Base-by-base conservation (phyloP, 257 asterid genomes). In the Solanum gracilifrons region DNA sequence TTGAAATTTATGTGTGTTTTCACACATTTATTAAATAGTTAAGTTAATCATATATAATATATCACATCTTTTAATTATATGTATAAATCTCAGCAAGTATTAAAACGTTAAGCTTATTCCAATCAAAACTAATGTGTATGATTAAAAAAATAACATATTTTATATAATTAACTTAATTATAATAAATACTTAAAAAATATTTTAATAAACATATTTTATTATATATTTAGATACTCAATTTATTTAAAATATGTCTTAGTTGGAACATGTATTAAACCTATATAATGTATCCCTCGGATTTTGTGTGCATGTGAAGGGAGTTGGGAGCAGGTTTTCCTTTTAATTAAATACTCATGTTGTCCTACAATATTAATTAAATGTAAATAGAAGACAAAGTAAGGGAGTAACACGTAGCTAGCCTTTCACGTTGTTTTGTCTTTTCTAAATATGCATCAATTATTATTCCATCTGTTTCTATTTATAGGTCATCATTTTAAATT, bases 401-500 rank as follows among this genome's bases (percentile, higher is more conserved):
- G 43, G 27, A 32, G 43, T 72, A 32, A 33, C 12, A 72, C 8
- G 46, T 72, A 18, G 20, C 35, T 31, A 7, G n/a, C 5, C 77
- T 71, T 71, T 71, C 39, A 31, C 31, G n/a, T 29, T 71, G 39
- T 7, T 69, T 71, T 31, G 77, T 16, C 25, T 31, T 71, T 71
- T 31, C 13, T 66, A 68, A 68, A 64, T 11, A 64, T n/a, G 5
- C 29, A 3, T 20, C 18, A 43, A 1, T 43, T 12, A 4, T 43
- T 43, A 4, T 0, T 41, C 0, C 18, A 1, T 43, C 2, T 0
- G 2, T 12, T 43, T 43, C 6, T 43, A 43, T 43, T 43, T 43
- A 43, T 43, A 43, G 0, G 0, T 41, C 2, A 43, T 1, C 0
- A 43, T 43, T 41, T 41, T 41, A 41, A 0, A 41, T 41, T 41